Evolutionary conservation across 75 land plant species (phyloP), one percentile per base, ranked within the genome.

Genomic region (Pinus albicaulis): DNA sequence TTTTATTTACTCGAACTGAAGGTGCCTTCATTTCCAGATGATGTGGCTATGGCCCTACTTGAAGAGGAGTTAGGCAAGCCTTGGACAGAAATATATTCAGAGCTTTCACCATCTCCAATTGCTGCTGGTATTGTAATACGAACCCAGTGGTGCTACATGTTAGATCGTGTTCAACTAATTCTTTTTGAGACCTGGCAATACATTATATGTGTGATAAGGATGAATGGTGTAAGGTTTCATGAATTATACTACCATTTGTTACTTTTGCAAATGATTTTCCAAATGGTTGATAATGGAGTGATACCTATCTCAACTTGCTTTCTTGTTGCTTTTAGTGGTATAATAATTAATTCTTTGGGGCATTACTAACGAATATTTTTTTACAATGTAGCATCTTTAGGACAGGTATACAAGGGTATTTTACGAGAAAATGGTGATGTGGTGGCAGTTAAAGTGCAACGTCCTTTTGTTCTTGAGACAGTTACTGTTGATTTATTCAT

Each of bases 11-110:
- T 56, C 59, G 72, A 26, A 74, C 56, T 82, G 65, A 83, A 97
- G 99, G 99, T 98, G 59, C 99, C 99, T 78, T 98, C 99, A 74
- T 98, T 93, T 89, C 94, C 99, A 48, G 87, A 95, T 87, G 98
- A 95, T 88, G 79, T 95, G 22, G 99, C 99, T 48, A 98, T 98
- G 99, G 91, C 86, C 53, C 87, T 98, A 44, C 80, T 98, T 59
- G 90, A 98, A 76, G 92, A 91, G 81, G 94, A 98, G 78, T 84
- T 98, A 77, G 98, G 99, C 55, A 84, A 78, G 53, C 96, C 99
- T 28, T 98, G 96, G 98, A 80, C 79, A n/a, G 77, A 91, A 11
- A 62, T 93, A 70, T 98, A 98, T 61, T 98, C 99, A 66, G 99
- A 98, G 73, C 95, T 98, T 55, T 80, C 96, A 56, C 78, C 98